Evolutionary conservation across 441 rosid species (phyloP).

Genomic region (Erysimum pusillum): DNA sequence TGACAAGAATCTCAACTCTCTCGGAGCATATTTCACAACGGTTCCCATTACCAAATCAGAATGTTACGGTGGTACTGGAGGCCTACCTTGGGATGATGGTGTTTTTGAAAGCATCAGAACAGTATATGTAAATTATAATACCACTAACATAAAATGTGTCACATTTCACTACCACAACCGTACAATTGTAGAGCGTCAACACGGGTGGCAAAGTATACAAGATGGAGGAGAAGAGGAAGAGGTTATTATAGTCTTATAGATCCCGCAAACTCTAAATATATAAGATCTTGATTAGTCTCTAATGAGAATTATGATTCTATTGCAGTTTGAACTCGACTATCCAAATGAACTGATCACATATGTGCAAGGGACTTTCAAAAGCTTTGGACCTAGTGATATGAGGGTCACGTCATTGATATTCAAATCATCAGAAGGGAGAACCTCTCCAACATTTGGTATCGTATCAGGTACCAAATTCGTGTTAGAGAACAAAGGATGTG

Average conservation of each 20-base stretch:
- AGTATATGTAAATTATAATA: constrained; percentile 20
- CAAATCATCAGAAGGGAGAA: constrained; percentile 40
- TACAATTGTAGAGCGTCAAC: constrained; percentile 31
- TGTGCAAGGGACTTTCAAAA: constrained; percentile 31
- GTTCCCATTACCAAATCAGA: constrained; percentile 25
- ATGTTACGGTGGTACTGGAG: constrained; percentile 16
- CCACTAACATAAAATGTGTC: neutral
- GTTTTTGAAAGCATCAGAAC: constrained; percentile 16
- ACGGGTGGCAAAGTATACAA: constrained; percentile 29
- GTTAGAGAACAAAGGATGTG: constrained; percentile 28
- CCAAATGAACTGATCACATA: constrained; percentile 38
- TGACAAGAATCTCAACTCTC: constrained; percentile 35
- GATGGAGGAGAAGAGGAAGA: constrained; percentile 28
- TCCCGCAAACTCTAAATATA: neutral
- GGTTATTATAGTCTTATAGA: neutral
- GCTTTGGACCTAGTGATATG: constrained; percentile 4
- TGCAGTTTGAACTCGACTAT: constrained; percentile 36
- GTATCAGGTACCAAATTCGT: constrained; percentile 23
- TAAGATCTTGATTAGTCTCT: neutral
- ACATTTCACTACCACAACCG: constrained; percentile 28
- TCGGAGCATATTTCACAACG: constrained; percentile 38
- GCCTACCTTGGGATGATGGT: constrained; percentile 33
- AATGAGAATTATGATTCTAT: neutral
- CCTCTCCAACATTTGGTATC: constrained; percentile 28
- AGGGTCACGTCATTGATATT: constrained; percentile 28